Evolutionary conservation across 2,329 filamentous ascomycete species (phyloP), one percentile per base, ranked within the genome.

Genomic region (Cercospora janseana): DNA sequence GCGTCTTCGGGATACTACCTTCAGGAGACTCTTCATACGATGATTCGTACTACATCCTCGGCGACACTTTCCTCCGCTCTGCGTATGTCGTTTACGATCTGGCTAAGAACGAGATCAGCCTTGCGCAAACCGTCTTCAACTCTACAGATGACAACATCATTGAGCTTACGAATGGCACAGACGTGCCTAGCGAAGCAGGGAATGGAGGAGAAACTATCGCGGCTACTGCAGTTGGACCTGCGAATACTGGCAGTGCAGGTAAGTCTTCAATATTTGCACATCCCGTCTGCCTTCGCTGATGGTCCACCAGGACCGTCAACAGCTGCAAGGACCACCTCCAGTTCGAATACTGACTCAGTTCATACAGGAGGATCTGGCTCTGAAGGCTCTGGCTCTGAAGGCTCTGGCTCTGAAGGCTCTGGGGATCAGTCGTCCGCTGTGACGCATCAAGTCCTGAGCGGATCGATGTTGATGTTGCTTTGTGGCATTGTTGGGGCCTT

Each of bases 41-140:
- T 18, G 66, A 68, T 49, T 72, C 70, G 12, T 64, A 71, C 3
- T 63, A 72, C 6, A 75, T 82, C 12, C 72, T 84, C 2, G 81
- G 80, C 23, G 80, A 83, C 63, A 83, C 80, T 1, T 83, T 83
- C 68, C 67, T 84, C n/a, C 77, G 80, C 49, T 79, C 75, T 49
- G 80, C 80, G 4, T 83, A 83, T 60, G 79, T 83, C 44, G 80
- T 83, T 4, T 83, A 82, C 64, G 79, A 83, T 55, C 69, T 83
- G 13, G 66, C 64, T 21, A 80, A 79, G 65, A 81, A 83, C 62
- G 71, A 81, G 61, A 81, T 83, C 56, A 79, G 77, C 2, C 65
- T 83, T 13, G 80, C 80, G 3, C 78, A 79, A 58, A 82, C 80
- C 2, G 76, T 76, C 50, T 82, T 82, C 70, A 80, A 82, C 60